Evolutionary conservation across 208 protist species (phyloP).

Genomic region (Trypanosoma boissoni): DNA sequence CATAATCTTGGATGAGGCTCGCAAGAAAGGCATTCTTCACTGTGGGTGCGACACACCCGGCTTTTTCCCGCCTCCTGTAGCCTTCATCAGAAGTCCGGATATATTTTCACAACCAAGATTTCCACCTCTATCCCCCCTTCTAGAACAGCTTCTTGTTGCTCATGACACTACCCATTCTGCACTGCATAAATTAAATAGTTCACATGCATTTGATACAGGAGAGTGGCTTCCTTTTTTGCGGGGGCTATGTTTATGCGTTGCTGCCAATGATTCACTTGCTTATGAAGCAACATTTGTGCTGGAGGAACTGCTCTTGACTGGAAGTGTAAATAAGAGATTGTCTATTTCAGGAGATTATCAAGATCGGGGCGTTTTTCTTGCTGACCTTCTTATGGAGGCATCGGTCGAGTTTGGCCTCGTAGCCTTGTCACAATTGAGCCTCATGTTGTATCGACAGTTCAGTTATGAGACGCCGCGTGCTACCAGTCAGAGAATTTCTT

Average conservation of each 20-base stretch:
- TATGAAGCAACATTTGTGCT: constrained; percentile 13
- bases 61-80: constrained; percentile 21
- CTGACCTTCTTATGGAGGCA: constrained; percentile 20
- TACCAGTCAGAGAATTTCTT: constrained; percentile 11
- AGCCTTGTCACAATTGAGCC: constrained; percentile 4
- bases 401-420: constrained; percentile 18
- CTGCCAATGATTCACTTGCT: constrained; percentile 2
- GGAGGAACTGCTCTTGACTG: constrained; percentile 9
- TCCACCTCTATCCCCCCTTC: constrained; percentile 4
- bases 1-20: constrained; percentile 4
- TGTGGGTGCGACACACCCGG: background rate
- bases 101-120: constrained; percentile 18
- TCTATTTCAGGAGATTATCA: constrained; percentile 19
- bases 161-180: constrained; percentile 6
- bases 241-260: constrained; percentile 13
- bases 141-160: constrained; percentile 14
- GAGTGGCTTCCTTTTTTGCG: constrained; percentile 24
- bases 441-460: constrained; percentile 23
- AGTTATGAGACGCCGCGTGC: constrained; percentile 9
- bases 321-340: background rate
- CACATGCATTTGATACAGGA: background rate
- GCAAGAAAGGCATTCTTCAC: constrained; percentile 1
- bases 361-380: constrained; percentile 9
- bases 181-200: constrained; percentile 4
- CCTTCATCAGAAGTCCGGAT: constrained; percentile 11